Conservation (phyloP, 129 eudicot species). For the Daucus carota region DH1_v3.0 NC_030382.2:39635501-39636000, state of each 20-base stretch:
- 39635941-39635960: neutral
- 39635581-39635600: constrained; percentile 7
- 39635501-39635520: neutral
- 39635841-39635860: neutral
- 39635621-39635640: constrained; percentile 42
- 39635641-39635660: constrained; percentile 27
- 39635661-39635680: constrained; percentile 34
- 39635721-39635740: constrained; percentile 45
- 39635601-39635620: constrained; percentile 10
- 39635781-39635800: constrained; percentile 65
- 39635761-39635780: constrained; percentile 56
- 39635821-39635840: constrained; percentile 55
- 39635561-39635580: neutral
- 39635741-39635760: constrained; percentile 80
- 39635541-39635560: neutral
- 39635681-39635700: constrained; percentile 52
- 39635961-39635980: neutral
- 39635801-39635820: constrained; percentile 48
- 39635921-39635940: neutral
- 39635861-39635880: neutral
- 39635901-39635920: neutral
- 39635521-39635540: neutral
- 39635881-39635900: neutral
- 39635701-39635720: constrained; percentile 76
- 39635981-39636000: neutral